Evolutionary conservation across 2,329 filamentous ascomycete species (phyloP), one percentile per base, ranked within the genome.

Genomic region (Harringtonia lauricola): DNA sequence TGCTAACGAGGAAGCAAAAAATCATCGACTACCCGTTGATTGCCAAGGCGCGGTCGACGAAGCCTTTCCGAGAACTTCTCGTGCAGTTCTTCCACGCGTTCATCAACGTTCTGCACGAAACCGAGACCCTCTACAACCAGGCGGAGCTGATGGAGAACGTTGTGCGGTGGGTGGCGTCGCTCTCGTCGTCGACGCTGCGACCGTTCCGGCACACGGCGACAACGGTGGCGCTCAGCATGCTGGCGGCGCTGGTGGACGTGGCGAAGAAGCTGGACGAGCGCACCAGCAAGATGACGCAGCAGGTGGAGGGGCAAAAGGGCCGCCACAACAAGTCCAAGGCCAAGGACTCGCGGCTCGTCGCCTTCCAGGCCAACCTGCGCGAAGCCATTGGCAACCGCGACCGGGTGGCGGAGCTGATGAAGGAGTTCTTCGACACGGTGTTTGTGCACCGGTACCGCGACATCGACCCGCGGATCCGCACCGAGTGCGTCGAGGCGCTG

Each of bases 371-470:
- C 35, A 83, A 79, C 44, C 71, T 90, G 33, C 72, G 82, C 36
- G 77, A 88, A 51, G 79, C 81, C 30, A 80, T 81, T 50, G 67
- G 77, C 48, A 81, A 80, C 56, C 73, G 86, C 29, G 80, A 86
- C 47, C 67, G 73, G 13, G 76, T 87, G 42, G 81, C 86, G 50
- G 73, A 75, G 26, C 72, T 81, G 47, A 79, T 96, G 46, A 82
- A 82, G 52, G 87, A 94, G 52, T 86, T 88, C 54, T 94, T 96
- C 57, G 85, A 95, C 53, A 85, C 86, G 2, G 81, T 96, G 38
- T 98, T 95, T 58, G 83, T 95, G 26, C 90, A 98, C 62, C 81
- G 92, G 39, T 98, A 96, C 61, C 85, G 92, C 48, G 92, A 98
- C 58, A 79, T 95, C 26, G 92, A 98, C 56, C 79, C 86, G 8